Base-by-base conservation (phyloP, 805 yeast species). In the Myxozyma udenii region DNA sequence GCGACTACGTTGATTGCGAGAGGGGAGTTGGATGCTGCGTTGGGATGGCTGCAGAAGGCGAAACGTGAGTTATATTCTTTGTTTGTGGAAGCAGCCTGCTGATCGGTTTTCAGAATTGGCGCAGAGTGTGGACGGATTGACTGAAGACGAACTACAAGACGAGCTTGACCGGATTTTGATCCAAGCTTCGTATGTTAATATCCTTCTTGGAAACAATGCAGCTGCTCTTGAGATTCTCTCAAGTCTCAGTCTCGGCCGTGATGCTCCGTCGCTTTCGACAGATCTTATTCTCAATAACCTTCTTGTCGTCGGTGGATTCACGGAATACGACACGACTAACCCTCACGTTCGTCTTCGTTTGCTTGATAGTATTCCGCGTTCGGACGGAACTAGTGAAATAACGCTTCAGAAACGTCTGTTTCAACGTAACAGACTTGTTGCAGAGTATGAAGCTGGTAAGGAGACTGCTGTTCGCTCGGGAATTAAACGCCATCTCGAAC, bases 161-260 rank as follows among this genome's bases (percentile, higher is more conserved):
- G 87, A 83, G 62, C 61, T 79, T 25, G 71, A 74, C 21, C 86
- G 87, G 16, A 80, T 83, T 19, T 66, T 74, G 51, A 65, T 82
- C 40, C 84, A 85, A 57, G 77, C 76, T 26, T 83, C 86, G 1
- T 83, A 76, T 60, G 76, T 78, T 18, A 68, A 78, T 46, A 75
- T 73, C 33, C 50, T 69, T 14, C 42, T 57, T 35, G 77, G 76
- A 5, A 61, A 74, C 14, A 41, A 46, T 1, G 71, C 62, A 1
- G 72, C 71, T 36, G 72, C 81, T 1, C 44, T 62, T 35, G 50
- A 61, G 2, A 65, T 79, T 2, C 68, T 80, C 46, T 61, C 70
- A 2, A 57, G 64, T 2, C 56, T 74, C 9, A 71, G 71, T 16
- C 3, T 46, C 5, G 14, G 35, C 14, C n/a, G 44, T 14, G 16